Evolutionary conservation across 2,329 filamentous ascomycete species (phyloP).

Genomic region (Metarhizium brunneum): DNA sequence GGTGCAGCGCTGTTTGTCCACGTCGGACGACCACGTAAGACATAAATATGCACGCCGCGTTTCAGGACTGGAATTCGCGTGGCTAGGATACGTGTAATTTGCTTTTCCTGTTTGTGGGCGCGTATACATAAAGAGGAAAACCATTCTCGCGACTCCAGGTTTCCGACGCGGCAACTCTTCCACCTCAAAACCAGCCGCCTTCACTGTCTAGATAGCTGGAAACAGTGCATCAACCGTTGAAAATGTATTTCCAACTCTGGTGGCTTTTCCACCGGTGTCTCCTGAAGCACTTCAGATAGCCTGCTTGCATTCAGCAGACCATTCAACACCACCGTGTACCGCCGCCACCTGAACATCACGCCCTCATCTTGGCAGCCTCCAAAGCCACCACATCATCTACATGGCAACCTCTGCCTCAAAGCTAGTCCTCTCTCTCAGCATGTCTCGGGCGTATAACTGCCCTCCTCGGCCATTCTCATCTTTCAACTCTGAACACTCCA

Average conservation of each 20-base stretch:
- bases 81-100: neutral
- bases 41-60: neutral
- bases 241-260: neutral
- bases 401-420: neutral
- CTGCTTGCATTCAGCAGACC: neutral
- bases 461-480: no score
- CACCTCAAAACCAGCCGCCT: no score
- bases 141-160: no score
- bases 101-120: neutral
- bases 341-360: neutral
- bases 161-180: neutral
- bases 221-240: neutral
- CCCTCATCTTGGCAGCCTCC: neutral
- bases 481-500: no score
- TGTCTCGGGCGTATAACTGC: no score
- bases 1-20: neutral
- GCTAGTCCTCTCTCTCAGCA: no score
- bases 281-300: neutral
- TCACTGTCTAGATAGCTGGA: neutral
- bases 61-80: neutral
- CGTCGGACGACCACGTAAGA: neutral
- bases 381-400: neutral
- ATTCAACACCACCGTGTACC: neutral
- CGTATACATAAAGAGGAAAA: neutral
- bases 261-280: neutral